Conservation (phyloP, 345 rosid genomes). For the Sapria himalayana region DNA sequence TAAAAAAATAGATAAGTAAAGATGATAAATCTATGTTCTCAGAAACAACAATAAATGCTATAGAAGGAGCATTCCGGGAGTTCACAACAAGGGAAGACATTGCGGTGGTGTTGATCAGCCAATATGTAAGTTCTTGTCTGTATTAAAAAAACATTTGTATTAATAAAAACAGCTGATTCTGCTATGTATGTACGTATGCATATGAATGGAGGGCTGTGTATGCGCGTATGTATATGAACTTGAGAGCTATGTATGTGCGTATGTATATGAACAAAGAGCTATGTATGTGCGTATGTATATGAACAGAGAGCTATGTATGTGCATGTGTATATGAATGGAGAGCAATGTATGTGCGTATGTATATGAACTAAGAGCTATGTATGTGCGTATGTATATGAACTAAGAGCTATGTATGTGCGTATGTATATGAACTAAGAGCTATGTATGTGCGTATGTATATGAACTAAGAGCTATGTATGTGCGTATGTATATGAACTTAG, state of each 20-base stretch:
- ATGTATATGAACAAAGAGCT: background rate
- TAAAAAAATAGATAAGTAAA: no score
- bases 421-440: no score
- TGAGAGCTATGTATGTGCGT: no score
- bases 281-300: no score
- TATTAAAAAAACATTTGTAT: background rate
- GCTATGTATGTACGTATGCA: background rate
- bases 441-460: constrained; percentile 1
- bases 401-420: background rate
- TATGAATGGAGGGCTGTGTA: background rate
- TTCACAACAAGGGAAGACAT: constrained; percentile 62
- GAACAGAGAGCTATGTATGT: no score
- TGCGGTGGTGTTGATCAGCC: constrained; percentile 57
- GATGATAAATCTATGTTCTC: no score
- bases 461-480: background rate
- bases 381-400: background rate
- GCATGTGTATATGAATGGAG: background rate
- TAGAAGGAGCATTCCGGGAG: constrained; percentile 77
- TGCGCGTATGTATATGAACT: no score
- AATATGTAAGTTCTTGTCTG: constrained; percentile 40
- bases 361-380: no score
- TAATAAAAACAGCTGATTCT: background rate
- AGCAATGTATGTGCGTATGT: background rate
- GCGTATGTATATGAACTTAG: no score
- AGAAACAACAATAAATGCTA: constrained; percentile 68